phyloP scores from a whole-genome alignment of 2,329 filamentous ascomycete species.

The Periconia macrospinosa region DNA sequence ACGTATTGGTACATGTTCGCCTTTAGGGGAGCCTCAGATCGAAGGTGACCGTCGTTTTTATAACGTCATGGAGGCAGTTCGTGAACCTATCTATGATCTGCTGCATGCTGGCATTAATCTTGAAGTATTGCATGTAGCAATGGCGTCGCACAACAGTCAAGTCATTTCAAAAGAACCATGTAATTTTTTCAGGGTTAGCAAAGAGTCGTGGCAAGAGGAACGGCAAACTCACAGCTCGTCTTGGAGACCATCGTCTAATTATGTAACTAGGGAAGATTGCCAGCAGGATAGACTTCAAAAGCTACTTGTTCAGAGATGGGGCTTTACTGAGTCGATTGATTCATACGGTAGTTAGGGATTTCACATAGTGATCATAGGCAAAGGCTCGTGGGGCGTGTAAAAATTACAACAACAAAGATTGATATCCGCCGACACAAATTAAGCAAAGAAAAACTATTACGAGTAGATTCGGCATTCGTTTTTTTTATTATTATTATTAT shows the following conservation, averaged over 20 bases:
- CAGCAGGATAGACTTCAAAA: background rate
- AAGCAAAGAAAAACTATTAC: too few relatives aligned
- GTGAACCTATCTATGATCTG: constrained; percentile 5
- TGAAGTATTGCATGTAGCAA: background rate
- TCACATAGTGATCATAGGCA: too few relatives aligned
- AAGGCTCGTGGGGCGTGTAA: too few relatives aligned
- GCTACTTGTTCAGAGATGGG: constrained; percentile 1
- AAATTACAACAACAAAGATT: too few relatives aligned
- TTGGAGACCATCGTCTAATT: constrained; percentile 4
- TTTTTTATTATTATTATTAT: too few relatives aligned
- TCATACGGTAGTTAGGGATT: too few relatives aligned
- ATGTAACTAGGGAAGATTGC: constrained; percentile 1
- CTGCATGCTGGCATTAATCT: constrained; percentile 2
- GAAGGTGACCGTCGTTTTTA: constrained; percentile 4
- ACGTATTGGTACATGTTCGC: background rate
- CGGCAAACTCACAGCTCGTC: background rate
- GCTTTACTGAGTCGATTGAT: constrained; percentile 1
- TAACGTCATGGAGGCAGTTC: constrained; percentile 7
- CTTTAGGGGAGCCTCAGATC: background rate
- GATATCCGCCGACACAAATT: too few relatives aligned
- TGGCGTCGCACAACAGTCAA: background rate
- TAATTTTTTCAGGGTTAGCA: constrained; percentile 2
- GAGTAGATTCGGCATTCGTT: too few relatives aligned
- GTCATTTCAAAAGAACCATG: background rate
- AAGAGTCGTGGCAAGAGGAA: constrained; percentile 5